Percentiles rank a stretch among this genome's conserved stretches.
Conservation (phyloP, 225 moss, liverwort and hornwort genomes). For the Marchantia paleacea region DNA sequence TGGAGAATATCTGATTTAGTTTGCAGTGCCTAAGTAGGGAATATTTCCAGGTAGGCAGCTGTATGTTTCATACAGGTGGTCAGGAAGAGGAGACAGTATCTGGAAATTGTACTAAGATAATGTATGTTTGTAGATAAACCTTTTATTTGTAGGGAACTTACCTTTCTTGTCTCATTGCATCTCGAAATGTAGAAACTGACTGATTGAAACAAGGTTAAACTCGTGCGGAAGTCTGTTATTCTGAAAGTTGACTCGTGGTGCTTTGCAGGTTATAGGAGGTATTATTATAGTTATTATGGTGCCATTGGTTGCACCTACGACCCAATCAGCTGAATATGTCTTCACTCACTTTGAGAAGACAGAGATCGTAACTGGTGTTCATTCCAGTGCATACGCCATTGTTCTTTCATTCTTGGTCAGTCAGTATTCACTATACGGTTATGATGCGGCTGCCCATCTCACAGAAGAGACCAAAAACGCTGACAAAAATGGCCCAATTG, state of each 20-base stretch:
- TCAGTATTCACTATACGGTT: conserved; percentile 81
- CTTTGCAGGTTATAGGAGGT: conserved; percentile 69
- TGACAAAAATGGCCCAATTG: conserved; percentile 77
- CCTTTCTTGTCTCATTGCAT: too few species aligned
- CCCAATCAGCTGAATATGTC: conserved; percentile 73
- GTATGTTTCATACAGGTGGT: too few species aligned
- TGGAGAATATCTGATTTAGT: too few species aligned
- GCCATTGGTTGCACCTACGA: conserved; percentile 70
- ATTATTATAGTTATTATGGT: conserved; percentile 63
- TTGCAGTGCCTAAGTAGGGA: too few species aligned
- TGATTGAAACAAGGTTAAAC: neutral
- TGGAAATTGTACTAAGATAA: too few species aligned
- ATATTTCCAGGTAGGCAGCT: too few species aligned
- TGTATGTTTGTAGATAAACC: too few species aligned
- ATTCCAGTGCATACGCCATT: conserved; percentile 60
- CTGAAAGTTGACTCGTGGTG: neutral
- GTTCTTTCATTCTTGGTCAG: conserved; percentile 80
- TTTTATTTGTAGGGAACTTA: too few species aligned
- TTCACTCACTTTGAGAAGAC: conserved; percentile 64
- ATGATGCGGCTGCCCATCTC: conserved; percentile 85
- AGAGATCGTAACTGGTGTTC: conserved; percentile 53
- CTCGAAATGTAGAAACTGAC: too few species aligned
- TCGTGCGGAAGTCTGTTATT: neutral
- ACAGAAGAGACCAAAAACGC: conserved; percentile 84
- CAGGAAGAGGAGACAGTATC: too few species aligned